Base-by-base conservation (phyloP, 331 rosid species). In the Acacia concinna region DNA sequence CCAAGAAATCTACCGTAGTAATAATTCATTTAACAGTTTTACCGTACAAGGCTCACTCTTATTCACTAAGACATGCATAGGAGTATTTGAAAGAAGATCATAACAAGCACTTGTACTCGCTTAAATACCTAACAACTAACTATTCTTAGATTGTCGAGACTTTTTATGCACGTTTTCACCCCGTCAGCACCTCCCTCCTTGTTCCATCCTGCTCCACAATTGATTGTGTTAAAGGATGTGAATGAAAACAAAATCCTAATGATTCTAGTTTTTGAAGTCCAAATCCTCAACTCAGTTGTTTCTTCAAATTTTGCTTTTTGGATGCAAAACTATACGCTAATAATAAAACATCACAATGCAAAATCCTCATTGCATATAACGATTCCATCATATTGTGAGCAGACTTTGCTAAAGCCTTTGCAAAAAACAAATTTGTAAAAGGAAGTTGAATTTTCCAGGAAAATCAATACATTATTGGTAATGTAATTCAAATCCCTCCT, bases 381-480 rank as follows among this genome's bases (percentile, higher is more conserved):
- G 31, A 34, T 14, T 17, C 20, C 18, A 71, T 49, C 20, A 1
- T 11, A 30, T 8, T 6, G 46, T 11, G n/a, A 15, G n/a, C 4
- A 12, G 52, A 46, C 3, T 44, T 44, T 13, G 52, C 52, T 46
- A 14, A 46, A 46, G 18, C 52, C 14, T 15, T 4, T 46, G 20
- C n/a, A 46, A 6, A 46, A 46, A 32, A 46, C 70, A 69, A 13
- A 21, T 54, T 47, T 73, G 69, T 17, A 67, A 41, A 44, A 71
- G 52, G 10, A 9, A 41, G 79, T 73, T 54, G 23, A 64, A n/a
- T 20, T 65, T 77, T 75, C 54, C 46, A 40, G 77, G 34, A 41
- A 81, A 68, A 35, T 21, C 30, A 31, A 52, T 84, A 79, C 87
- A 79, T 78, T 74, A 51, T 14, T 72, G 23, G 59, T 82, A 79